Evolutionary conservation across 2,329 filamentous ascomycete genomes (phyloP).

Genomic region (Diplodia mutila): DNA sequence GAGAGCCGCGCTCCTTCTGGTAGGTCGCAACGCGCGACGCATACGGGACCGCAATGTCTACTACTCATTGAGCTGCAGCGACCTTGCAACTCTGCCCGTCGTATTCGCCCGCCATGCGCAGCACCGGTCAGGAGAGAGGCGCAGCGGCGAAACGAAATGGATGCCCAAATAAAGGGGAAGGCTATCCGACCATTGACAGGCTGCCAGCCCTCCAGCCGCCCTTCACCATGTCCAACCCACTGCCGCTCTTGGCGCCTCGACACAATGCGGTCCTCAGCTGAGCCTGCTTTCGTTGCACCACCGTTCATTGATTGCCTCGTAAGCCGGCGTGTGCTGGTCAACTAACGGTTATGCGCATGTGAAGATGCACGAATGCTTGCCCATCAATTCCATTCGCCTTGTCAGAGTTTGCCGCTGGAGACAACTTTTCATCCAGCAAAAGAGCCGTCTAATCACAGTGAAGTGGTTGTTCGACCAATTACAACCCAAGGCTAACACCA

Average conservation of each 20-base stretch:
- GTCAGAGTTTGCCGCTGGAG: no score
- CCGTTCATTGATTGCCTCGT: slow-evolving; percentile 2
- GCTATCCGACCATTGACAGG: background rate
- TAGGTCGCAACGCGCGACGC: slow-evolving; percentile 3
- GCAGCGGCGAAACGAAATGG: background rate
- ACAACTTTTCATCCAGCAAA: background rate
- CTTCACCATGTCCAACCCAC: slow-evolving; percentile 1
- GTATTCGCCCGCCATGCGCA: slow-evolving; percentile 13
- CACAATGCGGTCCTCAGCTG: slow-evolving; percentile 12
- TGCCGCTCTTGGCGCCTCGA: slow-evolving; percentile 1
- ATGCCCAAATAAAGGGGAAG: slow-evolving; percentile 16
- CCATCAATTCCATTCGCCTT: no score
- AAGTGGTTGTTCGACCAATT: background rate
- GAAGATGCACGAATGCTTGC: background rate
- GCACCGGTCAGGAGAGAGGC: slow-evolving; percentile 1
- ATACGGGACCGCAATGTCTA: slow-evolving; percentile 6
- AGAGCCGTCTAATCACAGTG: background rate
- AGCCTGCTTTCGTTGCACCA: background rate
- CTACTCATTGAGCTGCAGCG: slow-evolving; percentile 22
- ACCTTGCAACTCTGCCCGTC: background rate
- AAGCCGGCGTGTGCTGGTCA: background rate
- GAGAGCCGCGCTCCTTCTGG: background rate
- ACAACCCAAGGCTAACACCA: background rate
- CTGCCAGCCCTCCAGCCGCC: background rate
- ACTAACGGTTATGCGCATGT: background rate